Evolutionary conservation across 495 filamentous ascomycete species (phyloP), one percentile per base, ranked within the genome.

Genomic region (Parachaetomium inaequale): DNA sequence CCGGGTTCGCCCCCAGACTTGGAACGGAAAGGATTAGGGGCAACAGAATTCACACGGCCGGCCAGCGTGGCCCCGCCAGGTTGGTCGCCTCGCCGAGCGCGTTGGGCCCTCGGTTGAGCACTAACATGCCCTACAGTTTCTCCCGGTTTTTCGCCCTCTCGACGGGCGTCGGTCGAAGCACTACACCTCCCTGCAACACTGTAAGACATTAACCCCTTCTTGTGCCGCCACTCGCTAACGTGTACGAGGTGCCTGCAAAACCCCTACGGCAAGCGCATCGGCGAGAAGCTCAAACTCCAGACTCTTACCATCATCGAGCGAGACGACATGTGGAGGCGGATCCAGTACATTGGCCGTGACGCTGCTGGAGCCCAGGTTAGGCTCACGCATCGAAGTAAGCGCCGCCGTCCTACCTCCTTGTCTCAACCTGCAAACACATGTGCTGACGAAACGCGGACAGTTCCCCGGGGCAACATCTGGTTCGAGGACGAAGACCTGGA

Each of bases 401-500:
- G 15, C 49, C 25, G 0, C 5, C 21, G 25, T 28, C 23, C 17
- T 19, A 21, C 7, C 40, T 3, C 21, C 21, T 21, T 46, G 3
- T 26, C 2, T 14, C 12, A 5, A 14, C 23, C 3, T 4, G 25
- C 10, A 12, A 26, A 11, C 2, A 4, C 6, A 23, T 8, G 23
- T 26, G 26, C 28, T 19, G 32, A 31, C 47, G 5, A 10, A 4
- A 6, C 7, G 0, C 25, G 46, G 25, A 6, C 28, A 52, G 49
- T 52, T 19, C 26, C 49, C 14, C 49, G 49, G 8, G 47, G 47
- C 12, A 50, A 50, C 26, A 50, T 52, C 15, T 52, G 28, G 49
- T 52, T 52, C 49, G 49, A 52, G 11, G 49, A 52, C 17, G 49
- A 52, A 32, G 49, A 52, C 28, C 21, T 52, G 17, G 49, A 52